These are phyloP conservation scores for Calonectria crousiana DNA, from an alignment of 2,329 filamentous ascomycete species.

Conservation along the genomic window DNA sequence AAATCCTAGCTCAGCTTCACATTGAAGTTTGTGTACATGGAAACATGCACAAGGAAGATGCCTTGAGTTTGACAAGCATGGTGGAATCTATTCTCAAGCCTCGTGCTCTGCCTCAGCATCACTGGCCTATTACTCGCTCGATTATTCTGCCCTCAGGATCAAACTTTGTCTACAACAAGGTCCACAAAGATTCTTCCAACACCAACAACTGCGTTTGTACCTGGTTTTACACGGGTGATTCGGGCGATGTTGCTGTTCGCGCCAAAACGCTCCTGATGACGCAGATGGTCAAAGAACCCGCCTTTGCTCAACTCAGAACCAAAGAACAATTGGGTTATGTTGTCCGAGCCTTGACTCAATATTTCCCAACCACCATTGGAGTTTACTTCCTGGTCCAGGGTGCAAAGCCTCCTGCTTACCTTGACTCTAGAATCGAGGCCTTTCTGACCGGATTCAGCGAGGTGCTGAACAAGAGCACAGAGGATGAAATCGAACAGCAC, in stretches of 20 bases:
- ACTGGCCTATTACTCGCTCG: constrained; percentile 84
- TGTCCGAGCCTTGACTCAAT: constrained; percentile 84
- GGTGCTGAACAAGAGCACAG: constrained; percentile 79
- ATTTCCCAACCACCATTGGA: constrained; percentile 81
- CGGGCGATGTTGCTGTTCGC: constrained; percentile 75
- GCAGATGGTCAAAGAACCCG: constrained; percentile 92
- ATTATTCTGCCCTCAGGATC: constrained; percentile 82
- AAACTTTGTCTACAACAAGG: constrained; percentile 86
- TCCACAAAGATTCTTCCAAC: constrained; percentile 86
- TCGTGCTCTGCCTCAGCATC: constrained; percentile 76
- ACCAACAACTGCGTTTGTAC: constrained; percentile 90
- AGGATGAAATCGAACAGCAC: constrained; percentile 88
- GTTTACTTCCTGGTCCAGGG: constrained; percentile 95
- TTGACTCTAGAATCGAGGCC: constrained; percentile 88
- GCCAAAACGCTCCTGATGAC: constrained; percentile 85
- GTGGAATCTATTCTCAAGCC: constrained; percentile 83
- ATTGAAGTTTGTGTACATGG: constrained; percentile 91
- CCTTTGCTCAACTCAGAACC: constrained; percentile 93
- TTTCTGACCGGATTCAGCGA: constrained; percentile 79
- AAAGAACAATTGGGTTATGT: constrained; percentile 98
- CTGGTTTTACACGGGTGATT: constrained; percentile 78
- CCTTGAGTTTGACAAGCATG: constrained; percentile 84
- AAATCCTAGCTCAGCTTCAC: constrained; percentile 85
- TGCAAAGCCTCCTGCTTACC: constrained; percentile 83
- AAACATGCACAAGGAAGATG: constrained; percentile 95